A percentile compares a stretch with the other conserved stretches of the same genome.
Evolutionary conservation across 1,139 yeast species (phyloP).

Genomic region (Kodamaea plutei): DNA sequence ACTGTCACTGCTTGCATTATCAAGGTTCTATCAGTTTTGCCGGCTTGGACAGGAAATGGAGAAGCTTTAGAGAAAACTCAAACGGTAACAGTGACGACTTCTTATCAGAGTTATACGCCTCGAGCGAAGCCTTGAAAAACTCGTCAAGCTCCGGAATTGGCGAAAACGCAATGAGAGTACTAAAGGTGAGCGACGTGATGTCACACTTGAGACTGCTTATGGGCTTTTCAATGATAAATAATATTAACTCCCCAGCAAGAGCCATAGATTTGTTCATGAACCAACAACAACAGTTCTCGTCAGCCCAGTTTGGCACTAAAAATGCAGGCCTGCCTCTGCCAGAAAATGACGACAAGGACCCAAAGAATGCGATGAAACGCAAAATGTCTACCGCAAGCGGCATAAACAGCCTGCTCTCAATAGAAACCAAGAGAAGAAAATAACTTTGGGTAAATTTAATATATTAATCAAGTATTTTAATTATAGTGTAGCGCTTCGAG

Average conservation of each 20-base stretch:
- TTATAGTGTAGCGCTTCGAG: neutral
- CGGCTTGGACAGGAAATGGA: conserved; percentile 29
- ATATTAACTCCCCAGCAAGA: conserved; percentile 51
- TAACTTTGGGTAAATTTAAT: conserved; percentile 4
- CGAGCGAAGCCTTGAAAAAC: conserved; percentile 23
- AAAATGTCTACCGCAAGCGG: conserved; percentile 12
- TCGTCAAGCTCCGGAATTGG: conserved; percentile 54
- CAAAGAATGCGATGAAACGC: conserved; percentile 12
- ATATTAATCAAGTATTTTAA: too few relatives aligned
- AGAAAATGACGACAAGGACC: conserved; percentile 9
- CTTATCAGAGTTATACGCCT: conserved; percentile 19
- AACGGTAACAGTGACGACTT: conserved; percentile 17
- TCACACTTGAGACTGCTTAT: conserved; percentile 62
- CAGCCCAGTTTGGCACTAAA: conserved; percentile 4
- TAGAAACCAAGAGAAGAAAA: conserved; percentile 12
- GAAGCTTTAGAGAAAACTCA: conserved; percentile 4
- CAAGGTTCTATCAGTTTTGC: conserved; percentile 23
- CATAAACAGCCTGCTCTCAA: conserved; percentile 12
- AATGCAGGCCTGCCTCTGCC: conserved; percentile 7
- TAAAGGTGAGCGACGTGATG: conserved; percentile 78
- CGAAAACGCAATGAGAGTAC: conserved; percentile 58
- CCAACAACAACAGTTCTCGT: conserved; percentile 6
- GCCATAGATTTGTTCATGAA: conserved; percentile 52
- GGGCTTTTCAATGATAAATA: conserved; percentile 47
- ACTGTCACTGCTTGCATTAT: conserved; percentile 43